These are phyloP conservation scores for Paramecium biaurelia DNA, from an alignment of 73 alveolate genomes.

Conservation along the genomic window DNA sequence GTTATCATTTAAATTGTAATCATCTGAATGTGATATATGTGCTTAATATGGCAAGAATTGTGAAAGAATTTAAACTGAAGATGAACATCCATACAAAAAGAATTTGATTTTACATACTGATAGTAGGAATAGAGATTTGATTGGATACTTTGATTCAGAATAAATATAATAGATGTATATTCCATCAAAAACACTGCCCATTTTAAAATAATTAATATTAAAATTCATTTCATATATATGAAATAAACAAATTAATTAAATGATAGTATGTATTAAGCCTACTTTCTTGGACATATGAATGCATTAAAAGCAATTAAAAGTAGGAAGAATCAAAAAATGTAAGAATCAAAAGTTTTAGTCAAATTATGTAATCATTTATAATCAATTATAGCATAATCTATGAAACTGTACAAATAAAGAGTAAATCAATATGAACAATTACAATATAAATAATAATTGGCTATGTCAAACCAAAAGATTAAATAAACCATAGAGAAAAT, in stretches of 20 bases:
- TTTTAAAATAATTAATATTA: constrained; percentile 9
- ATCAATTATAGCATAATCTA: background rate
- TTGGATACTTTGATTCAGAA: background rate
- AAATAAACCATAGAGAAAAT: background rate
- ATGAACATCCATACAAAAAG: constrained; percentile 17
- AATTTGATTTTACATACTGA: background rate
- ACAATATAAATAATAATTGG: background rate
- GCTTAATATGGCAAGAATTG: background rate
- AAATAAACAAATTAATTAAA: background rate
- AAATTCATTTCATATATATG: constrained; percentile 25
- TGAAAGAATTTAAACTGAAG: background rate
- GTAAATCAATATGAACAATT: background rate
- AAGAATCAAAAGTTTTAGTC: background rate
- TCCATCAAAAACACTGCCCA: constrained; percentile 21
- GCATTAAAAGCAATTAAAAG: background rate
- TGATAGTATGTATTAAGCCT: background rate
- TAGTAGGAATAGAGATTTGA: background rate
- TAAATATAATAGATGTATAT: constrained; percentile 12
- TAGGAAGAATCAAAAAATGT: background rate
- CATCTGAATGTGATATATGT: constrained; percentile 4
- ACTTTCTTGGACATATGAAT: background rate
- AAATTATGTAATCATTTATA: background rate
- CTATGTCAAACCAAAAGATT: background rate
- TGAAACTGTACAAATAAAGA: background rate
- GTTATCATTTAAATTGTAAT: background rate